Evolutionary conservation across 495 filamentous ascomycete genomes (phyloP).

Genomic region (Penicillium antarcticum): DNA sequence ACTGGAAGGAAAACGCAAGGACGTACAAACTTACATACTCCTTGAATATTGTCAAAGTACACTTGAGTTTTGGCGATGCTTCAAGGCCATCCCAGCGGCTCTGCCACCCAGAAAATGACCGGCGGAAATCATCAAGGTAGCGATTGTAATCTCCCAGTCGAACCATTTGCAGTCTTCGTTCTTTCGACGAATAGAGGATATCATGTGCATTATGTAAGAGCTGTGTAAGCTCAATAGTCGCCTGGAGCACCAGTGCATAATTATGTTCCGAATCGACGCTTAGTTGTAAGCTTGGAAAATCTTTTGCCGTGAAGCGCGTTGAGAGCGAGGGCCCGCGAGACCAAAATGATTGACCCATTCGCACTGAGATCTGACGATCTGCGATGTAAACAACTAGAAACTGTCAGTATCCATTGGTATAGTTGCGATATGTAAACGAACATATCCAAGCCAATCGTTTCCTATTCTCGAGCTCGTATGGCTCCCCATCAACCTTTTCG

Average conservation of each 20-base stretch:
- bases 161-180: not conserved
- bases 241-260: not conserved
- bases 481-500: not conserved
- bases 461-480: not conserved
- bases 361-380: slow-evolving; percentile 6
- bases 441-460: slow-evolving; percentile 4
- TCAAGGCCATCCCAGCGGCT: not conserved
- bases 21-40: slow-evolving; percentile 1
- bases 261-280: not conserved
- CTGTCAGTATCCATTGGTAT: not conserved
- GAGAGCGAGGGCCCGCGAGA: slow-evolving; percentile 2
- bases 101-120: not conserved
- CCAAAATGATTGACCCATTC: slow-evolving; percentile 7
- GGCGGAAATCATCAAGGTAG: slow-evolving; percentile 1
- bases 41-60: not conserved
- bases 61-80: not conserved
- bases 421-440: not conserved
- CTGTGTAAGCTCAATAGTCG: not conserved
- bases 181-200: slow-evolving; percentile 2
- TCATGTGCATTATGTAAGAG: slow-evolving; percentile 1
- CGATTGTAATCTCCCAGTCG: slow-evolving; percentile 1
- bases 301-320: slow-evolving; percentile 1
- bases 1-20: slow-evolving; percentile 1
- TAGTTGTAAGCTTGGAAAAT: slow-evolving; percentile 1
- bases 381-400: slow-evolving; percentile 3